Conservation (phyloP, 345 rosid genomes). For the Passiflora organensis region DNA sequence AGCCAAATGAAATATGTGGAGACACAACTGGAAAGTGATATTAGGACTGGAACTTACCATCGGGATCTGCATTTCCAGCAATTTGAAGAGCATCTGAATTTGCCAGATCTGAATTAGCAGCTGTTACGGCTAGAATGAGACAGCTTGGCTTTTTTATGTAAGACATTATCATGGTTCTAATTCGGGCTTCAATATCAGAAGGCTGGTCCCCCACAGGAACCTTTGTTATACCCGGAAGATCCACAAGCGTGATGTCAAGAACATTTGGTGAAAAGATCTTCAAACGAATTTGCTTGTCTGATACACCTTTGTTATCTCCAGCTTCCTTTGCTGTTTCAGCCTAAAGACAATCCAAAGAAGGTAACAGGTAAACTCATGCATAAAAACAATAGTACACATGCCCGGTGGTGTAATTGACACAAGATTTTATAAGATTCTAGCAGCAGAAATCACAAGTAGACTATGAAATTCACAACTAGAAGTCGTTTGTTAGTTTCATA, state of each 20-base stretch:
- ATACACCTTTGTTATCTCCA: conserved; percentile 56
- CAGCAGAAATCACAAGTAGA: no score
- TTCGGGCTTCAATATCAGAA: conserved; percentile 49
- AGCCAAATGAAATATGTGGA: background rate
- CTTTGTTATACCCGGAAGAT: conserved; percentile 68
- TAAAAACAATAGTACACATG: no score
- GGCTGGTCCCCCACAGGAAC: conserved; percentile 80
- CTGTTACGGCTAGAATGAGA: conserved; percentile 62
- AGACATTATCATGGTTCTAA: conserved; percentile 51
- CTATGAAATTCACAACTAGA: no score
- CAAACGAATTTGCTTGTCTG: conserved; percentile 48
- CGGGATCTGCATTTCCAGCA: conserved; percentile 58
- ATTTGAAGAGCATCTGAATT: conserved; percentile 74
- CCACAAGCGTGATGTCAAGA: conserved; percentile 58
- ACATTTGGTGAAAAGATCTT: conserved; percentile 58
- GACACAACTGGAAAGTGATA: background rate
- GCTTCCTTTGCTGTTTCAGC: conserved; percentile 62
- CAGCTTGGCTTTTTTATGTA: conserved; percentile 44
- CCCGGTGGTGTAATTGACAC: no score
- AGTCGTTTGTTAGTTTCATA: no score
- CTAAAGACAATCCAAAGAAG: no score
- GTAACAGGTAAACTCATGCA: no score
- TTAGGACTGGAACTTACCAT: conserved; percentile 24
- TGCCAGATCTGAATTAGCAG: conserved; percentile 69
- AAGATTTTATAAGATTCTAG: no score